Base-by-base conservation (phyloP, 805 yeast species). In the Kluyveromyces starmeri region DNA sequence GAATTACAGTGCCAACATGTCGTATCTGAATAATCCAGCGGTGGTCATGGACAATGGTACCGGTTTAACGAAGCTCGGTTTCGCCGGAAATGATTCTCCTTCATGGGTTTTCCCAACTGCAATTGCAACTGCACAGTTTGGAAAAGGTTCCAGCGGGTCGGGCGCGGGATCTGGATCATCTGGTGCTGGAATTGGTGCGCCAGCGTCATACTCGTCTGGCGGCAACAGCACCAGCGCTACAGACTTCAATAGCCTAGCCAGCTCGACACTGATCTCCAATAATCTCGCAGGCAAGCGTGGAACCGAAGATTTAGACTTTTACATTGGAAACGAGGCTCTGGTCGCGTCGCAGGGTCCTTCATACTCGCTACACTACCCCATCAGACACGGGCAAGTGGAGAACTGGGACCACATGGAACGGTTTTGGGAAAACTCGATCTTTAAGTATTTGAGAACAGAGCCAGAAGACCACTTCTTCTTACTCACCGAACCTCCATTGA, bases 371-470 rank as follows among this genome's bases (percentile, higher is more conserved):
- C 74, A 77, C 43, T 92, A 92, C 53, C 98, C 98, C 13, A 86
- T 92, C 41, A 81, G 86, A 60, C 98, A 92, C 55, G 98, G 98
- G 17, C 98, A 92, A 67, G 82, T 92, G 43, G 98, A 92, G 61
- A 85, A 92, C 60, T 92, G 98, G 98, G 98, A 92, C 64, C 96
- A 92, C 56, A 92, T 92, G 98, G 98, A 92, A 62, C 73, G 98
- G 57, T 89, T 86, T 61, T 92, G 98, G 98, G 97, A 92, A 55
- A 83, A 83, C 52, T 84, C 95, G 30, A 88, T 92, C 53, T 92
- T 92, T 68, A 89, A 92, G 64, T 92, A 92, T 58, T 71, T 92
- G 48, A 77, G 96, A 59, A 85, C 97, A 58, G 98, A 92, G 63
- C 99, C 99, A 11, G 99, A 92, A 60, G 99, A 92, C 62, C 99